Conservation (phyloP, 1,284 basidiomycete genomes). For the Leccinum variabile region DNA sequence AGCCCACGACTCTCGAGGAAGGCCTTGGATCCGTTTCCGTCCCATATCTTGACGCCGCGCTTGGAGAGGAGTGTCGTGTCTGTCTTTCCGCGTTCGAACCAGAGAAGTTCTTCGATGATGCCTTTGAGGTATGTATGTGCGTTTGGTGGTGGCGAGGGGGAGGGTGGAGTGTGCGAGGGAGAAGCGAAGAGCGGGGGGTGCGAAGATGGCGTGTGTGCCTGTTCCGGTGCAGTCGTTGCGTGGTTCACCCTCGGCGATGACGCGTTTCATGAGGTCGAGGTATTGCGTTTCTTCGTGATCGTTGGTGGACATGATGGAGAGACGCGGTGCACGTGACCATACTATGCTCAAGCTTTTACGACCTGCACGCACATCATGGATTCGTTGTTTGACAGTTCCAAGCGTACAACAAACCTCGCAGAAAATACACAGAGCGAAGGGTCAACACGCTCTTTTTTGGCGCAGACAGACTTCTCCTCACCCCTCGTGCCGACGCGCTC, state of each 20-base stretch:
- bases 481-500: constrained; percentile 22
- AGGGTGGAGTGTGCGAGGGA: constrained; percentile 72
- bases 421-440: constrained; percentile 17
- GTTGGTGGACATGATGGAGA: constrained; percentile 8
- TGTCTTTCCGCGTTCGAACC: constrained; percentile 90
- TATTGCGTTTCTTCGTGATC: constrained; percentile 82
- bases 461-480: constrained; percentile 31
- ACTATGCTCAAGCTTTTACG: constrained; percentile 1
- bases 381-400: neutral
- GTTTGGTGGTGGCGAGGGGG: constrained; percentile 93
- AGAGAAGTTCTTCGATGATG: constrained; percentile 92
- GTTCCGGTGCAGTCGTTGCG: constrained; percentile 92
- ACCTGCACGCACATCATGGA: constrained; percentile 2
- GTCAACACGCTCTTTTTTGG: constrained; percentile 29
- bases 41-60: constrained; percentile 95
- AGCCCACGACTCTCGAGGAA: constrained; percentile 88
- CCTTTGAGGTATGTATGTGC: constrained; percentile 93
- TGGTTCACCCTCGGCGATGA: constrained; percentile 72
- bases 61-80: constrained; percentile 77
- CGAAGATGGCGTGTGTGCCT: constrained; percentile 88
- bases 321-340: neutral
- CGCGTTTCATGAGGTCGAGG: constrained; percentile 73
- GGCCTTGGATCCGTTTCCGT: constrained; percentile 89
- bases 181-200: constrained; percentile 86
- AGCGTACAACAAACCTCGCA: too few species aligned